These are phyloP conservation scores for Peronospora belbahrii DNA, from an alignment of 352 stramenopile genomes.

Conservation along the genomic window DNA sequence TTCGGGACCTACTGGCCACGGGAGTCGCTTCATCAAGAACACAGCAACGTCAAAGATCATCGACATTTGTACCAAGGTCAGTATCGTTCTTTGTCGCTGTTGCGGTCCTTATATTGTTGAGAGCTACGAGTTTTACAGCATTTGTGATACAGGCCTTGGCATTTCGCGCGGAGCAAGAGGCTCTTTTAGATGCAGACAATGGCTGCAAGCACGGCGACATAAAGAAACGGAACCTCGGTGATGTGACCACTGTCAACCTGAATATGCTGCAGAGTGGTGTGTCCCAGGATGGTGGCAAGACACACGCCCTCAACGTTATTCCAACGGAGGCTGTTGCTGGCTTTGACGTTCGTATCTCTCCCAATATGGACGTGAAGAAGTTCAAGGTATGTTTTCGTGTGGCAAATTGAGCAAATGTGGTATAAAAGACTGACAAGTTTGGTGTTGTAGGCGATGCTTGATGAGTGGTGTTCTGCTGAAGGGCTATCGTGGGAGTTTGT, in stretches of 20 bases:
- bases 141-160: constrained; percentile 43
- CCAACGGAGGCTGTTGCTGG: constrained; percentile 86
- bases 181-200: constrained; percentile 45
- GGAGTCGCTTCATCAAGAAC: constrained; percentile 91
- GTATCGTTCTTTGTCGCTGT: too few species aligned
- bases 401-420: constrained; percentile 2
- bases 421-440: constrained; percentile 32
- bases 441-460: constrained; percentile 54
- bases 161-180: constrained; percentile 87
- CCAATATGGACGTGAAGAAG: constrained; percentile 78
- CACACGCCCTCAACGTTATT: constrained; percentile 91
- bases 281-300: constrained; percentile 61
- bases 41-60: constrained; percentile 94
- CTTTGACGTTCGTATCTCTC: constrained; percentile 93
- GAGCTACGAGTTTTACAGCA: too few species aligned
- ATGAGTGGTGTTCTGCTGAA: constrained; percentile 84
- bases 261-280: constrained; percentile 87
- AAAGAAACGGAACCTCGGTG: constrained; percentile 87
- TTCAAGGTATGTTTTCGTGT: constrained; percentile 26
- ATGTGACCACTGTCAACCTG: constrained; percentile 87
- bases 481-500: constrained; percentile 79
- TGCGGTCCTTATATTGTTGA: too few species aligned
- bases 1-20: constrained; percentile 75
- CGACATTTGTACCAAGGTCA: constrained; percentile 84
- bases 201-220: constrained; percentile 90